A percentile compares a stretch with the other conserved stretches of the same genome.
phyloP scores from a whole-genome alignment of 257 asterid species.

The Capsicum chinense region DNA sequence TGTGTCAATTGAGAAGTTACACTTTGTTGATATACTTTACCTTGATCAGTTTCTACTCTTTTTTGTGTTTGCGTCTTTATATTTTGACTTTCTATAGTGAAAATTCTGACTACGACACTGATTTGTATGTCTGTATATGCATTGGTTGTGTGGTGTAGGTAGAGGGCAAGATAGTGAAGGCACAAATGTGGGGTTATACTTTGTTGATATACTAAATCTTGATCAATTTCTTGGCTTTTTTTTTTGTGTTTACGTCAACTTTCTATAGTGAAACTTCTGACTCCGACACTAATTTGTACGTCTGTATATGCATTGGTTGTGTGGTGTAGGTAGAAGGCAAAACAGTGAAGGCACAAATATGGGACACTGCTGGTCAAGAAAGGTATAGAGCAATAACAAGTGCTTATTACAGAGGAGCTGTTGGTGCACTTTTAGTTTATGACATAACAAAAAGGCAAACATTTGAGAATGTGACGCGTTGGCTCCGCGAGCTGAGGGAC shows the following conservation, averaged over 20 bases:
- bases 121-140: not conserved
- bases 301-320: not conserved
- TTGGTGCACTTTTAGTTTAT: constrained; percentile 54
- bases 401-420: constrained; percentile 61
- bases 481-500: constrained; percentile 55
- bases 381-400: constrained; percentile 59
- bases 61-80: not conserved
- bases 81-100: not conserved
- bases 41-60: not conserved
- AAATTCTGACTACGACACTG: not conserved
- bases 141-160: constrained; percentile 37
- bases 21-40: not conserved
- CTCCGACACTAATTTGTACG: not conserved
- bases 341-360: constrained; percentile 58
- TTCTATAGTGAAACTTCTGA: not conserved
- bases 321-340: constrained; percentile 52
- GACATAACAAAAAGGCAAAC: constrained; percentile 59
- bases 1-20: no score
- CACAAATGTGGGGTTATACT: constrained; percentile 53
- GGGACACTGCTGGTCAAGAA: constrained; percentile 70
- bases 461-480: constrained; percentile 48
- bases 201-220: not conserved
- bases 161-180: constrained; percentile 54
- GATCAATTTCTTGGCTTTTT: not conserved
- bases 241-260: not conserved